Evolutionary conservation across 768 basidiomycete species (phyloP).

Genomic region (Lactarius psammicola): DNA sequence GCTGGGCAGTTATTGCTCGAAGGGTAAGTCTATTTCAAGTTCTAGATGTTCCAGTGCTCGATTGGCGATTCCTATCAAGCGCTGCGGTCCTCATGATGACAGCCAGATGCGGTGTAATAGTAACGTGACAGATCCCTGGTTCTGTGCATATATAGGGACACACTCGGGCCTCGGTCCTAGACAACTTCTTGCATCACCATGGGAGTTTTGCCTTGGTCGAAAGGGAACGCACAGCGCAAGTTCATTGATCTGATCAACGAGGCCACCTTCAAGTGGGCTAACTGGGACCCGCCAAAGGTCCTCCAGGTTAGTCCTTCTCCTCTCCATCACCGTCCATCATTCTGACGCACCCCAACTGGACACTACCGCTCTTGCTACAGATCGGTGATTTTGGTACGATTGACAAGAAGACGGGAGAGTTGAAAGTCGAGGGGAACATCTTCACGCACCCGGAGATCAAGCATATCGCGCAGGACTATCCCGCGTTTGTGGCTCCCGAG

Average conservation of each 20-base stretch:
- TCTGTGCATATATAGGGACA: background rate
- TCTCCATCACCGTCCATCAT: background rate
- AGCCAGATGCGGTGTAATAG: background rate
- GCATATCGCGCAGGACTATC: background rate
- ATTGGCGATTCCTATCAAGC: background rate
- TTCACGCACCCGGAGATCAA: background rate
- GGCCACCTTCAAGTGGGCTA: slow-evolving; percentile 11
- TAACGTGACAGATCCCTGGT: background rate
- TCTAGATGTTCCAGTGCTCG: background rate
- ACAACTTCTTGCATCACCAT: background rate
- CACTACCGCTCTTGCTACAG: slow-evolving; percentile 2
- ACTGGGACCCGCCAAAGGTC: slow-evolving; percentile 11
- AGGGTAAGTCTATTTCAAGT: background rate
- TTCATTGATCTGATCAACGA: slow-evolving; percentile 17
- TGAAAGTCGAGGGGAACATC: slow-evolving; percentile 16
- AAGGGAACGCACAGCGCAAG: slow-evolving; percentile 14
- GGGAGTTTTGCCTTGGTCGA: slow-evolving; percentile 2
- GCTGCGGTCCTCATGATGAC: background rate
- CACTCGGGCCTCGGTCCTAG: background rate
- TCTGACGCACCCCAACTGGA: too few relatives aligned
- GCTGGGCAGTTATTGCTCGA: background rate
- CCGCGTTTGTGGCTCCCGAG: background rate
- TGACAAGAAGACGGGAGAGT: slow-evolving; percentile 11
- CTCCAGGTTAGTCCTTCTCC: slow-evolving; percentile 7
- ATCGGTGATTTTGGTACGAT: slow-evolving; percentile 18